phyloP scores from a whole-genome alignment of 495 filamentous ascomycete genomes.

The Saxophila tyrrhenica region DNA sequence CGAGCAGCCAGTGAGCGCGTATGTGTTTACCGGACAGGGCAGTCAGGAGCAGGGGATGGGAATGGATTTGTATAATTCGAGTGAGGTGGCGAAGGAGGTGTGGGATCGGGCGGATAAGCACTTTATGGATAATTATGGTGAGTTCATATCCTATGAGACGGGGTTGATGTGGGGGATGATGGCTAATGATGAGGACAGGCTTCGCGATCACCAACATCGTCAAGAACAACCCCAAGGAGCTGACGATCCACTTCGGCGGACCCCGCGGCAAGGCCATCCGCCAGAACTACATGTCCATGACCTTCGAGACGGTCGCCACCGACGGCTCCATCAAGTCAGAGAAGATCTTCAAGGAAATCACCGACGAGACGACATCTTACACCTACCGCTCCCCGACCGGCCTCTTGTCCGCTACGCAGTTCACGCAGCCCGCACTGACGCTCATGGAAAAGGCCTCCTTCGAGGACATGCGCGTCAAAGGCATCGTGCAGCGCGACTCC shows the following conservation, averaged over 20 bases:
- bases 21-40: constrained; percentile 97
- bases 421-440: constrained; percentile 93
- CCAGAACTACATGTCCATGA: constrained; percentile 99
- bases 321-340: constrained; percentile 93
- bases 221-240: constrained; percentile 97
- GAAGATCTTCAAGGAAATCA: constrained; percentile 97
- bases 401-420: constrained; percentile 93
- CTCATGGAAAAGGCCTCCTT: constrained; percentile 99
- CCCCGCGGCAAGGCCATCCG: constrained; percentile 94
- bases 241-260: constrained; percentile 96
- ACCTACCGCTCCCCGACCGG: constrained; percentile 94
- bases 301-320: constrained; percentile 85
- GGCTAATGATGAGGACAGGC: constrained; percentile 45
- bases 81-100: constrained; percentile 86
- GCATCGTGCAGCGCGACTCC: constrained; percentile 88
- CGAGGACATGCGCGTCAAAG: constrained; percentile 96
- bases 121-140: constrained; percentile 97
- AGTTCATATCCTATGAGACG: constrained; percentile 25
- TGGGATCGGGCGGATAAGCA: constrained; percentile 98
- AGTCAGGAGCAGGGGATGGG: constrained; percentile 99
- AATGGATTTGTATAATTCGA: constrained; percentile 94
- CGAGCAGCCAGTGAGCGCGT: constrained; percentile 92
- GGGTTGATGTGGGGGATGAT: neutral
- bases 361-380: constrained; percentile 84
- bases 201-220: constrained; percentile 98